phyloP scores from a whole-genome alignment of 2,329 filamentous ascomycete genomes.

The Pseudodiploospora longispora region DNA sequence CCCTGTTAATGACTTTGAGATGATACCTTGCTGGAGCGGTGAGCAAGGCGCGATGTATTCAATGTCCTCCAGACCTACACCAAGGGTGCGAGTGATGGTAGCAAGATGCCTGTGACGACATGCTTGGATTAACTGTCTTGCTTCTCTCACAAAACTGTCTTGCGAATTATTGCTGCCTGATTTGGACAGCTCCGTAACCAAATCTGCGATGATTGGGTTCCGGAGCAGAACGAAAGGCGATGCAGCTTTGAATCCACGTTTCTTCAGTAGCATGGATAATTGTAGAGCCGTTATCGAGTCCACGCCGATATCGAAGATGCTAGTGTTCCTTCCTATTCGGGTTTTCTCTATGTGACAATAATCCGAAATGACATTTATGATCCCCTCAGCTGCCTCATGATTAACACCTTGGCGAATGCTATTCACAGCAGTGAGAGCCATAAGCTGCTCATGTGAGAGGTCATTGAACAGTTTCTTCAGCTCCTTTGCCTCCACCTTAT shows the following conservation, averaged over 20 bases:
- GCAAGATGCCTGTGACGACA: slow-evolving; percentile 54
- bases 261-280: slow-evolving; percentile 56
- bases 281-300: slow-evolving; percentile 80
- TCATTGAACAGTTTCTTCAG: slow-evolving; percentile 58
- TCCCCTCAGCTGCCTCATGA: slow-evolving; percentile 31
- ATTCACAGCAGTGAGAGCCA: slow-evolving; percentile 38
- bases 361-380: slow-evolving; percentile 47
- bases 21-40: slow-evolving; percentile 77
- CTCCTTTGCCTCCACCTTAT: slow-evolving; percentile 73
- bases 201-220: slow-evolving; percentile 42
- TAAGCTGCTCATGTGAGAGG: slow-evolving; percentile 53
- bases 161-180: neutral
- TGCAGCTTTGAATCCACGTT: slow-evolving; percentile 50
- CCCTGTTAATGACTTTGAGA: slow-evolving; percentile 56
- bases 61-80: slow-evolving; percentile 43
- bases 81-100: slow-evolving; percentile 43
- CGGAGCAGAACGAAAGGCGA: slow-evolving; percentile 62
- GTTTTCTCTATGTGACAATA: slow-evolving; percentile 38
- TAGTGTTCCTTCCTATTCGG: slow-evolving; percentile 47
- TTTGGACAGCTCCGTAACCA: slow-evolving; percentile 31
- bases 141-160: slow-evolving; percentile 30
- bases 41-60: slow-evolving; percentile 77
- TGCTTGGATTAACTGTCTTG: slow-evolving; percentile 54
- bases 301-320: slow-evolving; percentile 76
- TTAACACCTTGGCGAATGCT: slow-evolving; percentile 4